A percentile compares a stretch with the other conserved stretches of the same genome.
Conservation (phyloP, 768 basidiomycete genomes). For the Amyloporia xantha region DNA sequence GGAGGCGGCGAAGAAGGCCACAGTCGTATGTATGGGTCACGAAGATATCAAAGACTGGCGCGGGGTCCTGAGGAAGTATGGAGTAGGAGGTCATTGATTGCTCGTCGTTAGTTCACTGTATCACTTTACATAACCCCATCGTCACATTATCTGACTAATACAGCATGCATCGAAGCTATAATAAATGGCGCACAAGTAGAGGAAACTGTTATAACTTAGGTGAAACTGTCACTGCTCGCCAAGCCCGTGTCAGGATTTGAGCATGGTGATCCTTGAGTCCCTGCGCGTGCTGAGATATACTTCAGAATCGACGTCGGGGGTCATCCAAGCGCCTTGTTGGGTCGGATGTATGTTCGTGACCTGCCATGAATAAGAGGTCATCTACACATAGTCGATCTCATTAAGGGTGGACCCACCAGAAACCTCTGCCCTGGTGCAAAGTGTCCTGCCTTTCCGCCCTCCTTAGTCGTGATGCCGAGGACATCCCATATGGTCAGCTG, state of each 20-base stretch:
- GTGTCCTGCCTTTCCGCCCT: conserved; percentile 40
- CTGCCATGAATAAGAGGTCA: conserved; percentile 18
- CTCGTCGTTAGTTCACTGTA: not conserved
- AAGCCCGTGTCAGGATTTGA: not conserved
- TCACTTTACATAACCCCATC: not conserved
- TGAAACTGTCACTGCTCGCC: too few relatives aligned
- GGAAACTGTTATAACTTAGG: too few relatives aligned
- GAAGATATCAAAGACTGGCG: conserved; percentile 69
- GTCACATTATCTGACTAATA: conserved; percentile 2
- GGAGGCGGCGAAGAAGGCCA: conserved; percentile 55
- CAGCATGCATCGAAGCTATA: not conserved
- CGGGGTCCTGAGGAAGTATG: conserved; percentile 61
- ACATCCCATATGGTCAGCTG: conserved; percentile 86
- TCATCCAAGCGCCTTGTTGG: conserved; percentile 68
- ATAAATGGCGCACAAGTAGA: not conserved
- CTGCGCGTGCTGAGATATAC: conserved; percentile 57
- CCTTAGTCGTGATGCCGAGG: conserved; percentile 40
- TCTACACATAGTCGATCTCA: not conserved
- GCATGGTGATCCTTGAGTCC: not conserved
- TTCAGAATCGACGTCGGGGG: conserved; percentile 47
- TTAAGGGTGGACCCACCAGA: conserved; percentile 38
- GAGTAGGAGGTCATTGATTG: conserved; percentile 35
- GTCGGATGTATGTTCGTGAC: conserved; percentile 69
- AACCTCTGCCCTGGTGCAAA: conserved; percentile 64
- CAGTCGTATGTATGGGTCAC: conserved; percentile 78